phyloP scores from a whole-genome alignment of 2,329 filamentous ascomycete species.

The Penicillium freii region DNA sequence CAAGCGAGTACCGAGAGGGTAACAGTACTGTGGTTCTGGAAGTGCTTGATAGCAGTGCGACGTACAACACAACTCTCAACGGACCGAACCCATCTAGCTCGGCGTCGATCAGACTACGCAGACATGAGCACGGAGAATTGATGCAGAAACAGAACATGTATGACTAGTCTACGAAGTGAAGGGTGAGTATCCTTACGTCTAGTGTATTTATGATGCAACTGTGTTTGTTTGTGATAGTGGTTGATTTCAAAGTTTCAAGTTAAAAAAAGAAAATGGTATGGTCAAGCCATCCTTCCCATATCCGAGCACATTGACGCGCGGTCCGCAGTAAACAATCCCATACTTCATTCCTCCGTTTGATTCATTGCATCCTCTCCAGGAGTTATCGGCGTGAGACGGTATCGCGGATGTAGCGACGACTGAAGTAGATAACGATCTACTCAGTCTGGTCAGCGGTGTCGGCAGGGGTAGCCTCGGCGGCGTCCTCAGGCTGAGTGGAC shows the following conservation, averaged over 20 bases:
- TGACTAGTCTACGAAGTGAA: background rate
- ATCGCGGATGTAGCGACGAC: no score
- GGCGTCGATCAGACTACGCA: background rate
- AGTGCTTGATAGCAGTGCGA: background rate
- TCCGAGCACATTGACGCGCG: background rate
- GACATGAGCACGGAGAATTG: background rate
- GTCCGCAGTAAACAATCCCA: background rate
- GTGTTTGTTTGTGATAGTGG: background rate
- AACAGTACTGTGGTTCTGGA: background rate
- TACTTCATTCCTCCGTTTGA: no score
- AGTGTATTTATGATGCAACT: background rate
- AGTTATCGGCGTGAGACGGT: no score
- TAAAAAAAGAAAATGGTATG: background rate
- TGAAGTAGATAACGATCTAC: background rate
- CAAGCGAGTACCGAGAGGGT: slow-evolving; percentile 1
- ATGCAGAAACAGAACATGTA: background rate
- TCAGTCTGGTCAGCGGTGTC: background rate
- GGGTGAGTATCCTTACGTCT: background rate
- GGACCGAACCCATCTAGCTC: background rate
- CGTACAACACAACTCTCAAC: slow-evolving; percentile 1
- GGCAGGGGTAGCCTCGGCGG: background rate
- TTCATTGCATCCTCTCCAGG: background rate
- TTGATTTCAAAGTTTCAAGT: background rate
- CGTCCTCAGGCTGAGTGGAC: background rate
- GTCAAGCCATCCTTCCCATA: background rate